Conservation (phyloP, 345 rosid genomes). For the Diplotaxis tenuifolia region DNA sequence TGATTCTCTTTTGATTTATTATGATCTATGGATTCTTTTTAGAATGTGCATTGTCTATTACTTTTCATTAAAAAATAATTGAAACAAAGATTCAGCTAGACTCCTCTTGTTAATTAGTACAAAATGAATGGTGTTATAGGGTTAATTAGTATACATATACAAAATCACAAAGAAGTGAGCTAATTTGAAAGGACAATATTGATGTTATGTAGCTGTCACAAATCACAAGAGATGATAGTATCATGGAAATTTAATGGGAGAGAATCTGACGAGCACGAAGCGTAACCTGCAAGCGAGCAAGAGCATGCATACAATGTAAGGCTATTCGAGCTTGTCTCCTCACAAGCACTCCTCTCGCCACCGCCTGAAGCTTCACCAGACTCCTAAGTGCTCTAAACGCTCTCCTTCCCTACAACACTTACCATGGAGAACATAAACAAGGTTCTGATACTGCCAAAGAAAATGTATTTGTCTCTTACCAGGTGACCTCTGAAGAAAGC, state of each 20-base stretch:
- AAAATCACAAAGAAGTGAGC: conserved; percentile 6
- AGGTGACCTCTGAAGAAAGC: conserved; percentile 82
- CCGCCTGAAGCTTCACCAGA: conserved; percentile 79
- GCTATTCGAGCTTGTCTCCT: conserved; percentile 68
- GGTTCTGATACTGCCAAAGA: neutral
- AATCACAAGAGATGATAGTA: conserved; percentile 5
- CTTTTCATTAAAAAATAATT: neutral
- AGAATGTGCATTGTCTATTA: neutral
- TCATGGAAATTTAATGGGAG: conserved; percentile 6
- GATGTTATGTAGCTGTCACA: conserved; percentile 25
- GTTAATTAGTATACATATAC: conserved; percentile 22
- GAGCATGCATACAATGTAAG: conserved; percentile 73
- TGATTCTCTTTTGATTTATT: neutral
- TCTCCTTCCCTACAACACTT: conserved; percentile 53
- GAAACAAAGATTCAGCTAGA: conserved; percentile 13
- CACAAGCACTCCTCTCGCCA: conserved; percentile 62
- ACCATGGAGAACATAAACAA: neutral
- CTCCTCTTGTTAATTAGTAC: conserved; percentile 8
- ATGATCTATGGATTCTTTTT: conserved; percentile 2
- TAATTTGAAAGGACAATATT: conserved; percentile 4
- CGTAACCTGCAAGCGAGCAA: conserved; percentile 72
- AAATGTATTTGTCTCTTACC: conserved; percentile 34
- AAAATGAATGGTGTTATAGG: conserved; percentile 11
- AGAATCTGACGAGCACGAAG: conserved; percentile 74
- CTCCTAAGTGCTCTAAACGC: conserved; percentile 76